Conservation (phyloP, 768 basidiomycete species). For the Melanogaster broomeanus region DNA sequence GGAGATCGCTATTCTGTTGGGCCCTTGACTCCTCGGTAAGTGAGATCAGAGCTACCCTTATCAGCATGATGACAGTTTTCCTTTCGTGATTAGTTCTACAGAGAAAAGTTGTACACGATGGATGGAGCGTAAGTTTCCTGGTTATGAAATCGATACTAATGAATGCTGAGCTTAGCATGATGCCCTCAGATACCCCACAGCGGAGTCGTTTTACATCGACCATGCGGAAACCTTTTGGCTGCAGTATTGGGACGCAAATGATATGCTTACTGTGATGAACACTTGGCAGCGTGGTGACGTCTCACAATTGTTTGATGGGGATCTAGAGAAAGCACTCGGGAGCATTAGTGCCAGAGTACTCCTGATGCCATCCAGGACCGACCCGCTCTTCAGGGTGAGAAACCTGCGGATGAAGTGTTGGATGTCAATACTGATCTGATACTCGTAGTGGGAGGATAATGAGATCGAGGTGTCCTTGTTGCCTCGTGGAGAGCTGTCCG, state of each 20-base stretch:
- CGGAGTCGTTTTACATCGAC: slow-evolving; percentile 47
- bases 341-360: slow-evolving; percentile 50
- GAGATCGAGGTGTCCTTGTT: slow-evolving; percentile 43
- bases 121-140: slow-evolving; percentile 35
- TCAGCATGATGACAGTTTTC: not conserved
- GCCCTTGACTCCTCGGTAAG: slow-evolving; percentile 54
- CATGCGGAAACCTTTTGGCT: slow-evolving; percentile 48
- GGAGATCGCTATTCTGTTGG: slow-evolving; percentile 54
- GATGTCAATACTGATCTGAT: not conserved
- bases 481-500: slow-evolving; percentile 41
- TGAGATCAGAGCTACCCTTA: not conserved
- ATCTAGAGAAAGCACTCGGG: slow-evolving; percentile 38
- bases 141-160: not conserved
- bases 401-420: not conserved
- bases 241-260: slow-evolving; percentile 51
- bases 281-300: slow-evolving; percentile 52
- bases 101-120: slow-evolving; percentile 40
- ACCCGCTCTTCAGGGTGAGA: slow-evolving; percentile 53
- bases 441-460: slow-evolving; percentile 49
- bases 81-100: slow-evolving; percentile 47
- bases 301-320: slow-evolving; percentile 42
- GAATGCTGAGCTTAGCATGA: not conserved
- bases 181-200: slow-evolving; percentile 39
- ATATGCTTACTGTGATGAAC: slow-evolving; percentile 44
- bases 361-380: slow-evolving; percentile 59